Percentiles rank a stretch among this genome's conserved stretches.
Evolutionary conservation across 1,139 yeast species (phyloP).

Genomic region (Pneumocystis carinii): DNA sequence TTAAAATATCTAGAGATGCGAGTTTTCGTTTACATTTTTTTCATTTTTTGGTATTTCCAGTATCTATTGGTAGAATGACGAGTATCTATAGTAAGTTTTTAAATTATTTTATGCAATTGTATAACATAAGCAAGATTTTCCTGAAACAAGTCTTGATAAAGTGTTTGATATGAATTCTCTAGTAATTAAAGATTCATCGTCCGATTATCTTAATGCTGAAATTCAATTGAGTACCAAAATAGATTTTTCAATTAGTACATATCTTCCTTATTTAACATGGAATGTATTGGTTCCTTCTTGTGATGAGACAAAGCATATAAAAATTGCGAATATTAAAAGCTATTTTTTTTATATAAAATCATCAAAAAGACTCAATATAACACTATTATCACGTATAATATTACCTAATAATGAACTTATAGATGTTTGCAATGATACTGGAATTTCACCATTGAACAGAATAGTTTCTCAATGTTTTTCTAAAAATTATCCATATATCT

Average conservation of each 20-base stretch:
- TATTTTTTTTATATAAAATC: not conserved
- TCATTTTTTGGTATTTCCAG: not conserved
- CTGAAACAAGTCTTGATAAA: not conserved
- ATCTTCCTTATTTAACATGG: not conserved
- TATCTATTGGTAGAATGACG: not conserved
- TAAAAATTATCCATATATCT: not conserved
- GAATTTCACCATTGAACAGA: not conserved
- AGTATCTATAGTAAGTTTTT: not conserved
- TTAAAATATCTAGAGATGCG: not conserved
- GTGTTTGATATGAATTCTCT: not conserved
- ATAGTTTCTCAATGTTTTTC: not conserved
- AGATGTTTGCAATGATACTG: not conserved
- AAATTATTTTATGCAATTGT: not conserved
- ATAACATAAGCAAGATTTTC: not conserved
- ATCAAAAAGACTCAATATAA: not conserved
- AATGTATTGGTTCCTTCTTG: not conserved
- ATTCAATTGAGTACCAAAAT: not conserved
- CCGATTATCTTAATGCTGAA: not conserved
- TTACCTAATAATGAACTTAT: not conserved
- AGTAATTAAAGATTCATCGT: not conserved
- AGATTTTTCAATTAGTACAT: not conserved
- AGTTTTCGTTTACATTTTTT: not conserved
- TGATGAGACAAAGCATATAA: not conserved
- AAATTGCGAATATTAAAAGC: not conserved
- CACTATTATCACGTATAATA: not conserved